These are phyloP conservation scores for Stemphylium lycopersici DNA, from an alignment of 2,329 filamentous ascomycete genomes.

Conservation along the genomic window DNA sequence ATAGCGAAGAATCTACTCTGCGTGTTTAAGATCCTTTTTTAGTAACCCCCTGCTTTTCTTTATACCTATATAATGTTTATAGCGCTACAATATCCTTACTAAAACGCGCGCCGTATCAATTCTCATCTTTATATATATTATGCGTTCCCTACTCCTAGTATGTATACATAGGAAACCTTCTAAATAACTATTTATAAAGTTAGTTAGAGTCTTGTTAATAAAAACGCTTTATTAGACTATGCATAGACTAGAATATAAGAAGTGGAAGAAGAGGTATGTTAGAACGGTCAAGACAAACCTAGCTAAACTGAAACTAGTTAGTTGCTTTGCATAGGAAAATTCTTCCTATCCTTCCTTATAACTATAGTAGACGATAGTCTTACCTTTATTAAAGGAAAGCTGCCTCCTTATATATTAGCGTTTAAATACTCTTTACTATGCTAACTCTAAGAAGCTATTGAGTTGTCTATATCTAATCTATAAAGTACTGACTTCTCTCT, in stretches of 20 bases:
- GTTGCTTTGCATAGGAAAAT: constrained; percentile 5
- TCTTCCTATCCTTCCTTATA: constrained; percentile 3
- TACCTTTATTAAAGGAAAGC: neutral
- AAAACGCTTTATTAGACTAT: neutral
- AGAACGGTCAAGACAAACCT: neutral
- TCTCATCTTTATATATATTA: neutral
- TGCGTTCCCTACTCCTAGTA: neutral
- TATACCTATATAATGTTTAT: neutral
- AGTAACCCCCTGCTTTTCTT: too few relatives aligned
- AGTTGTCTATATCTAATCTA: neutral
- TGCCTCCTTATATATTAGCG: neutral
- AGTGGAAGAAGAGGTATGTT: neutral
- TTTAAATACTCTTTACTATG: neutral
- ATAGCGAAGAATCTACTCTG: too few relatives aligned
- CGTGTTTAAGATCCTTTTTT: too few relatives aligned
- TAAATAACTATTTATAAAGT: neutral
- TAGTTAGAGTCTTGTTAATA: neutral
- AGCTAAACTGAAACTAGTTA: neutral
- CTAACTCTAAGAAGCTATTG: neutral
- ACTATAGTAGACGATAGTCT: neutral
- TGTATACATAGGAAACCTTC: neutral
- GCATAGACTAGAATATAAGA: neutral
- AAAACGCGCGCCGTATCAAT: neutral
- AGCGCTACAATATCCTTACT: neutral
- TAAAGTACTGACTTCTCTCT: neutral